Percentiles rank a stretch among this genome's conserved stretches.
These are phyloP conservation scores for Acacia confusa DNA, from an alignment of 306 rosid species.

Conservation along the genomic window DNA sequence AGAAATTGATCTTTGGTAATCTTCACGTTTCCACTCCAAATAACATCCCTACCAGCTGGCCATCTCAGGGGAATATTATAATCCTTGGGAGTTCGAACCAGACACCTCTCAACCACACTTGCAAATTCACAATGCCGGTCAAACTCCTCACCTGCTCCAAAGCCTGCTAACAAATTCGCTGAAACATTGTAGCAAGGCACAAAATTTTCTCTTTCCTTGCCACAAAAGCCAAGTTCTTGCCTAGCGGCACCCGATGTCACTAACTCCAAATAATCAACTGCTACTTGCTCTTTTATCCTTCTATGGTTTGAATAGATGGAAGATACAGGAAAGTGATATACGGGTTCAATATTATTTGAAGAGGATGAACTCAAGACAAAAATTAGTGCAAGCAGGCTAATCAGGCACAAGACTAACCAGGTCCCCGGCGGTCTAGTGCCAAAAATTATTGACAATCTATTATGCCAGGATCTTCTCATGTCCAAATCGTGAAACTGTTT, in stretches of 20 bases:
- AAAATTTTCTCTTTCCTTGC: constrained; percentile 77
- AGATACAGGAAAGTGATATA: constrained; percentile 43
- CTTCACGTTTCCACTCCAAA: constrained; percentile 98
- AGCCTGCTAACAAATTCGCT: constrained; percentile 65
- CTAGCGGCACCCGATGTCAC: constrained; percentile 51
- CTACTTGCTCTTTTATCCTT: constrained; percentile 89
- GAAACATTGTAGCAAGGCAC: constrained; percentile 94
- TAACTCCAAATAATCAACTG: constrained; percentile 80
- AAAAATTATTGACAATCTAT: constrained; percentile 57
- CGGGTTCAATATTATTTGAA: constrained; percentile 54
- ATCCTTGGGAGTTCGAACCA: constrained; percentile 95
- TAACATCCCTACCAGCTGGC: constrained; percentile 92
- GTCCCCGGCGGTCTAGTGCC: constrained; percentile 75
- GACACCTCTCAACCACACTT: constrained; percentile 57
- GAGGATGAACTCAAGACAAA: constrained; percentile 73
- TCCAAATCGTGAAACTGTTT: constrained; percentile 48
- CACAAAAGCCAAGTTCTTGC: constrained; percentile 77
- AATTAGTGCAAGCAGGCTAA: constrained; percentile 68
- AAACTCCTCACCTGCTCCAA: constrained; percentile 80
- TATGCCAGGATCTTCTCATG: constrained; percentile 92
- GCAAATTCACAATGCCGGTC: constrained; percentile 83
- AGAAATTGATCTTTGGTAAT: constrained; percentile 94
- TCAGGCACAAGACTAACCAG: constrained; percentile 69
- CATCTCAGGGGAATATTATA: constrained; percentile 88
- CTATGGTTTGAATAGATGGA: constrained; percentile 73